Percentiles rank a stretch among this genome's conserved stretches.
Evolutionary conservation across 108 stramenopile species (phyloP).

Genomic region (Fragilaria crotonensis): DNA sequence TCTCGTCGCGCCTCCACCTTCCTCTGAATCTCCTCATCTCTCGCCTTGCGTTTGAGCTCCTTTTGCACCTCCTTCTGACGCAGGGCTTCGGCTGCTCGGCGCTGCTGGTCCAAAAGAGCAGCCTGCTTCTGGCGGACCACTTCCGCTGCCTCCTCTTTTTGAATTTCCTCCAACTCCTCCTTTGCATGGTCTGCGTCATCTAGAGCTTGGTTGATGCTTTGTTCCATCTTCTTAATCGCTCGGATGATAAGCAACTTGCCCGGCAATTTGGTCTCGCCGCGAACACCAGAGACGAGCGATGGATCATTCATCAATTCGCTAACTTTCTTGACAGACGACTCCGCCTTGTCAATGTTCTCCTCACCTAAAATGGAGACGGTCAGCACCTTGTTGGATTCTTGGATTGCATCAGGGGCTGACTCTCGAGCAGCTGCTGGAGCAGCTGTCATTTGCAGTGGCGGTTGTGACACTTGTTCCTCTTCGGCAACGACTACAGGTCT

Average conservation of each 20-base stretch:
- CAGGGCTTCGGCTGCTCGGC: not conserved
- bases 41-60: conserved; percentile 1
- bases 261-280: not conserved
- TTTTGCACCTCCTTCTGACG: not conserved
- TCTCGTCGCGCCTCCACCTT: not conserved
- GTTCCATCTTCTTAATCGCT: not conserved
- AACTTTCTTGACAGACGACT: not conserved
- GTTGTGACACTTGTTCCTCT: no score
- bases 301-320: not conserved
- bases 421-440: not conserved
- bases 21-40: not conserved
- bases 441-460: not conserved
- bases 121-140: not conserved
- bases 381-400: no score
- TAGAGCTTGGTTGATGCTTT: not conserved
- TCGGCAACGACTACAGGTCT: no score
- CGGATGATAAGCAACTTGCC: not conserved
- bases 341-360: not conserved
- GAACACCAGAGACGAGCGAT: not conserved
- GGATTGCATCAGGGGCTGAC: not conserved
- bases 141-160: not conserved
- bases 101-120: not conserved
- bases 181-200: not conserved
- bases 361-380: not conserved
- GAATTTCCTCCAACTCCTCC: not conserved